A percentile compares a stretch with the other conserved stretches of the same genome.
Conservation (phyloP, 306 rosid species). For the Vicia villosa region DNA sequence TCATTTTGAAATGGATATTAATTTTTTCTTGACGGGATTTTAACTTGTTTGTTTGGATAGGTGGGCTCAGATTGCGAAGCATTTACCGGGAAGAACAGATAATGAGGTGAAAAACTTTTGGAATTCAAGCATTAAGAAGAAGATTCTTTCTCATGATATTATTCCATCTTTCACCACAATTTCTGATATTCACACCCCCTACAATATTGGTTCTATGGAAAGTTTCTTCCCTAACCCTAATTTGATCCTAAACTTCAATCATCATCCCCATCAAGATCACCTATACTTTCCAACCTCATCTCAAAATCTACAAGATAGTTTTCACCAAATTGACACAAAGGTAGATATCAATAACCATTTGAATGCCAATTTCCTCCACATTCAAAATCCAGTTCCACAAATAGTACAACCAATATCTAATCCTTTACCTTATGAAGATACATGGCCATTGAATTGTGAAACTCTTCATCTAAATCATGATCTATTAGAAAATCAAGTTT, state of each 20-base stretch:
- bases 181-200: slow-evolving; percentile 53
- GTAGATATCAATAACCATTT: slow-evolving; percentile 38
- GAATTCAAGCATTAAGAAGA: slow-evolving; percentile 97
- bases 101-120: slow-evolving; percentile 98
- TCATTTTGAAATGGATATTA: too few species aligned
- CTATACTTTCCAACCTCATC: slow-evolving; percentile 58
- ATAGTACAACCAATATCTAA: slow-evolving; percentile 34
- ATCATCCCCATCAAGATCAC: slow-evolving; percentile 42
- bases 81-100: slow-evolving; percentile 97
- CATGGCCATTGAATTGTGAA: slow-evolving; percentile 45
- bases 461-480: slow-evolving; percentile 37
- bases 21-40: slow-evolving; percentile 2
- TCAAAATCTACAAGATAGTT: slow-evolving; percentile 40
- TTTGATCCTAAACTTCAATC: slow-evolving; percentile 38
- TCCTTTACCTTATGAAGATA: slow-evolving; percentile 43
- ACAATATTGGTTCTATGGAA: slow-evolving; percentile 38
- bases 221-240: slow-evolving; percentile 66
- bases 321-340: slow-evolving; percentile 47
- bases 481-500: slow-evolving; percentile 41
- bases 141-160: slow-evolving; percentile 60
- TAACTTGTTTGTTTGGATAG: slow-evolving; percentile 42
- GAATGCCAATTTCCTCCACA: slow-evolving; percentile 41
- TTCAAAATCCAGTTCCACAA: slow-evolving; percentile 43
- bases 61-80: slow-evolving; percentile 98
- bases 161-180: slow-evolving; percentile 51